Percentiles rank a stretch among this genome's conserved stretches.
Conservation (phyloP, 1,284 basidiomycete genomes). For the Leccinum subatratum region DNA sequence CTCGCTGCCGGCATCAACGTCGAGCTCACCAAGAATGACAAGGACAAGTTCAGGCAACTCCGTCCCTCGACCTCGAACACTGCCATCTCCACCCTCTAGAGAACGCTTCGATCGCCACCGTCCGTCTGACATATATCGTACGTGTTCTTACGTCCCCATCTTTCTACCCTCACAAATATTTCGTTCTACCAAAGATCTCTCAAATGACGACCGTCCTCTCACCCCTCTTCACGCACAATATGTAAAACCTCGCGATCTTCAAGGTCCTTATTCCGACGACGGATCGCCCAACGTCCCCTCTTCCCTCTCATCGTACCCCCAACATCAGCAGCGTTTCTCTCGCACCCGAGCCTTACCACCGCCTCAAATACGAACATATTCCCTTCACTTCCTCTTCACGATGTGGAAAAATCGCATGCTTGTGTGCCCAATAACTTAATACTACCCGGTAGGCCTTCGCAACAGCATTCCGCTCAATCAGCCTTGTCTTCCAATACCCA, state of each 20-base stretch:
- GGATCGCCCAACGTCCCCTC: slow-evolving; percentile 17
- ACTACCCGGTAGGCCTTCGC: slow-evolving; percentile 12
- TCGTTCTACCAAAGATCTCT: too few species aligned
- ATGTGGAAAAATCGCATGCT: slow-evolving; percentile 12
- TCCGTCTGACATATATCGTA: neutral
- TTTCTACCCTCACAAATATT: slow-evolving; percentile 16
- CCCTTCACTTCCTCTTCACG: slow-evolving; percentile 15
- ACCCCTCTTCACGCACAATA: slow-evolving; percentile 41
- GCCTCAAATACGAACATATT: slow-evolving; percentile 28
- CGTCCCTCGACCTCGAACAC: slow-evolving; percentile 25
- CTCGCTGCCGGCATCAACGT: slow-evolving; percentile 35
- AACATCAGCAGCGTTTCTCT: slow-evolving; percentile 37
- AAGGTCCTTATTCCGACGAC: slow-evolving; percentile 25
- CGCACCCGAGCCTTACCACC: slow-evolving; percentile 19
- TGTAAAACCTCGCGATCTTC: slow-evolving; percentile 28
- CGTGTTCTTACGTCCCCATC: slow-evolving; percentile 24
- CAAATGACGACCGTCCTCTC: slow-evolving; percentile 25
- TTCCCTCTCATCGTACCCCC: slow-evolving; percentile 43
- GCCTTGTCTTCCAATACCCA: slow-evolving; percentile 10
- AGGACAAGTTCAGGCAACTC: slow-evolving; percentile 28
- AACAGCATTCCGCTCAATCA: slow-evolving; percentile 12
- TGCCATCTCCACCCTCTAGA: slow-evolving; percentile 29
- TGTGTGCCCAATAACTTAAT: slow-evolving; percentile 3
- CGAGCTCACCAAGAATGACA: slow-evolving; percentile 30
- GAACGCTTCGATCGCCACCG: neutral